Percentiles rank a stretch among this genome's conserved stretches.
Evolutionary conservation across 306 rosid species (phyloP).

Genomic region (Mucuna pruriens): DNA sequence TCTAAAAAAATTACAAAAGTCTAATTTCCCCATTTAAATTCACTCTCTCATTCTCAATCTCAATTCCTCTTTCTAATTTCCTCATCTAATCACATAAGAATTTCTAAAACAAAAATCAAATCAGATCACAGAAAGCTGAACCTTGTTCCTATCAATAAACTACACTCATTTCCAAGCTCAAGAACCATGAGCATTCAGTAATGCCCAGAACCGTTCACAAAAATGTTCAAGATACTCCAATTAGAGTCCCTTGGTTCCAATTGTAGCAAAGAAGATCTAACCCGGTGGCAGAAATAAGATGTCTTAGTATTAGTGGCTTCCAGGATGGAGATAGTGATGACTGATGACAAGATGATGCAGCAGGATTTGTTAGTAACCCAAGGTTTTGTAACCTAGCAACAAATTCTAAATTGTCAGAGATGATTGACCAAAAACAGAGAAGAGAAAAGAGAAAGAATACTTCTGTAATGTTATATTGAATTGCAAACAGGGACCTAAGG

Average conservation of each 20-base stretch:
- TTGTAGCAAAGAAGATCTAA: background rate
- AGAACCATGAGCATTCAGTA: background rate
- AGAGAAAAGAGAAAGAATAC: no score
- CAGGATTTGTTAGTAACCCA: background rate
- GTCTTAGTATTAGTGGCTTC: background rate
- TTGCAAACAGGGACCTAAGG: no score
- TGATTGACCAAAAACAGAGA: background rate
- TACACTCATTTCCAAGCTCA: background rate
- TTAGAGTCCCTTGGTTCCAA: background rate
- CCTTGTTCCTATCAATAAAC: background rate
- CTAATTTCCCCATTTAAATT: background rate
- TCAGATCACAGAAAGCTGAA: background rate
- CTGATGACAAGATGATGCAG: background rate
- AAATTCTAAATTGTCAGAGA: background rate
- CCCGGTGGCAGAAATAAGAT: background rate
- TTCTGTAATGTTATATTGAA: no score
- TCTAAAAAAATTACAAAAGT: background rate
- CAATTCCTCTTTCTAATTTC: background rate
- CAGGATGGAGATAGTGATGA: background rate
- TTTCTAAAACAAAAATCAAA: background rate
- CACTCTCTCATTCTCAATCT: background rate
- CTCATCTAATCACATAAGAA: background rate
- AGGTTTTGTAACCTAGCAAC: background rate
- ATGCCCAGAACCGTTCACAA: background rate
- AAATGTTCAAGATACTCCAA: background rate